These are phyloP conservation scores for Boletus sp. DNA, from an alignment of 768 basidiomycete species.

Conservation along the genomic window DNA sequence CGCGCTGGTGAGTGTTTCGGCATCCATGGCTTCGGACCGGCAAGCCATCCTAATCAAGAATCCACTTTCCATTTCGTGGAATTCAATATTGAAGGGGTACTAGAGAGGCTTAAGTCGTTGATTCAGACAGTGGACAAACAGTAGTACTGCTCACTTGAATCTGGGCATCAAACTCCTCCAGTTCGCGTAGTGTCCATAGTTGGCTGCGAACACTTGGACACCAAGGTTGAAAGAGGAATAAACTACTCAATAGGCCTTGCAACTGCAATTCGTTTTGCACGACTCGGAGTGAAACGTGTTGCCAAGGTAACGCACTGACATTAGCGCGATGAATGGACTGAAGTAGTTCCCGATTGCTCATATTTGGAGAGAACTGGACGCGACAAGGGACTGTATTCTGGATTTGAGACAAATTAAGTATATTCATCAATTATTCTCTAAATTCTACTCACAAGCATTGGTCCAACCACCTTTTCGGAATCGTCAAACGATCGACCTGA, in stretches of 20 bases:
- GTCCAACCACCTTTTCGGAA: constrained; percentile 45
- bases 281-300: constrained; percentile 45
- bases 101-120: constrained; percentile 13
- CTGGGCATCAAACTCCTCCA: constrained; percentile 14
- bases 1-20: constrained; percentile 15
- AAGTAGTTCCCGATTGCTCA: constrained; percentile 36
- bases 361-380: constrained; percentile 27
- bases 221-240: constrained; percentile 45
- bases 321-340: constrained; percentile 38
- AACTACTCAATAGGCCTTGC: constrained; percentile 38
- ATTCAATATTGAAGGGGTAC: constrained; percentile 47
- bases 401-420: background rate
- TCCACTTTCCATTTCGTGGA: constrained; percentile 32
- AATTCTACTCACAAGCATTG: constrained; percentile 40
- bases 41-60: constrained; percentile 40
- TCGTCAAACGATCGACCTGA: constrained; percentile 42
- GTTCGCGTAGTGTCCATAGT: constrained; percentile 25
- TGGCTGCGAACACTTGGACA: background rate
- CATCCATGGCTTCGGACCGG: constrained; percentile 28
- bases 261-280: constrained; percentile 37
- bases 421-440: background rate
- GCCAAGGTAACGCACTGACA: constrained; percentile 40
- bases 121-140: constrained; percentile 1
- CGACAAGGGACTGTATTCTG: constrained; percentile 50
- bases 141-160: constrained; percentile 29